A percentile compares a stretch with the other conserved stretches of the same genome.
Evolutionary conservation across 352 stramenopile genomes (phyloP).

Genomic region (Globisporangium nodosum): DNA sequence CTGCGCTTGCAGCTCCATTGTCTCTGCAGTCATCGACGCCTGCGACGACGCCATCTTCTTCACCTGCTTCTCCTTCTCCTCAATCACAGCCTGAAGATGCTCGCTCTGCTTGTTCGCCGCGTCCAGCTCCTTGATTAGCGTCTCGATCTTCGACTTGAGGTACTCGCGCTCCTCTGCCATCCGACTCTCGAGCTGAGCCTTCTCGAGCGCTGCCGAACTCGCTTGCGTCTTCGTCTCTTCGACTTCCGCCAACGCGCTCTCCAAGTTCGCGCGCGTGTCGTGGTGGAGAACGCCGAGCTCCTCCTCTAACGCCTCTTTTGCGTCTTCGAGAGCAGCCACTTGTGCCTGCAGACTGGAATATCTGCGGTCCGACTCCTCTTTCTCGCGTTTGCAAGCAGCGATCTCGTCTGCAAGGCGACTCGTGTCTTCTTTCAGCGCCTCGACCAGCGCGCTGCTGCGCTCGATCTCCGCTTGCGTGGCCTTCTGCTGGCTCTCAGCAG

Average conservation of each 20-base stretch:
- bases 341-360: conserved; percentile 26
- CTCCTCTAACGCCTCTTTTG: conserved; percentile 31
- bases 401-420: conserved; percentile 12
- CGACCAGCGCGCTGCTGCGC: conserved; percentile 9
- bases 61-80: conserved; percentile 65
- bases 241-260: conserved; percentile 23
- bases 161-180: conserved; percentile 58
- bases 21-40: conserved; percentile 46
- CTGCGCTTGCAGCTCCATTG: conserved; percentile 62
- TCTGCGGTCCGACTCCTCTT: conserved; percentile 9
- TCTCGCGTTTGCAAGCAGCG: neutral
- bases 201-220: conserved; percentile 7
- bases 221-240: conserved; percentile 11
- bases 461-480: conserved; percentile 7
- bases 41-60: conserved; percentile 60
- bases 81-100: conserved; percentile 30
- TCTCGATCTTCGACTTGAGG: conserved; percentile 62
- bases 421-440: conserved; percentile 12
- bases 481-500: conserved; percentile 9
- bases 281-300: conserved; percentile 28
- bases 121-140: conserved; percentile 56
- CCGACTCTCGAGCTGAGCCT: conserved; percentile 23
- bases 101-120: conserved; percentile 30
- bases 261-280: conserved; percentile 35
- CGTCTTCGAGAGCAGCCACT: conserved; percentile 19